These are phyloP conservation scores for Penicillium janthinellum DNA, from an alignment of 2,329 filamentous ascomycete genomes.

Conservation along the genomic window DNA sequence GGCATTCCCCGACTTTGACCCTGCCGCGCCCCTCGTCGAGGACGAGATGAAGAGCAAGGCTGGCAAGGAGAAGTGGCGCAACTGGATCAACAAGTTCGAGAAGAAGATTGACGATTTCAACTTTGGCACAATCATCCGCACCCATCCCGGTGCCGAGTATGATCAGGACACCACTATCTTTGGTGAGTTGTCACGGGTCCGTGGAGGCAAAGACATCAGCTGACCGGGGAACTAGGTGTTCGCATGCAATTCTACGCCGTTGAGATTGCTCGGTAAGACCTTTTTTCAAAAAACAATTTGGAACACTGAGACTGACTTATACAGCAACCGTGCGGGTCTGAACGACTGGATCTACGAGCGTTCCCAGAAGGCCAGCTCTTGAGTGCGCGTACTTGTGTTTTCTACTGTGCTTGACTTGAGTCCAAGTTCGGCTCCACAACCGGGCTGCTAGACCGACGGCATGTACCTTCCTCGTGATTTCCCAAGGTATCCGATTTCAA, in stretches of 20 bases:
- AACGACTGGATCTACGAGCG: conserved; percentile 98
- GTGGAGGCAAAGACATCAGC: conserved; percentile 1
- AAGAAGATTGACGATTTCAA: conserved; percentile 97
- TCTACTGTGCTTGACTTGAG: conserved; percentile 11
- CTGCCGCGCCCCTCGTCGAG: conserved; percentile 77
- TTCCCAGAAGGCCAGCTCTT: conserved; percentile 51
- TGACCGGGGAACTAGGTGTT: conserved; percentile 51
- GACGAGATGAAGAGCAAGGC: conserved; percentile 96
- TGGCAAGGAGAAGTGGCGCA: conserved; percentile 92
- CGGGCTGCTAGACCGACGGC: conserved; percentile 23
- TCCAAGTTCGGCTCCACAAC: conserved; percentile 16
- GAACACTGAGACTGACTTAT: conserved; percentile 11
- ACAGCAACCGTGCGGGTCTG: conserved; percentile 76
- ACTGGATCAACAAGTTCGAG: conserved; percentile 91
- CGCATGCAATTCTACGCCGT: conserved; percentile 84
- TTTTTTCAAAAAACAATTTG: too few relatives aligned
- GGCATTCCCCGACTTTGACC: conserved; percentile 92
- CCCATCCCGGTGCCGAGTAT: conserved; percentile 78
- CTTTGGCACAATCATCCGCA: conserved; percentile 91
- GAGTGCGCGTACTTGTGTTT: conserved; percentile 9
- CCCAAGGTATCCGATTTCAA: not conserved
- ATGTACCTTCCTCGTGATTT: conserved; percentile 11
- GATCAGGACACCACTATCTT: conserved; percentile 89
- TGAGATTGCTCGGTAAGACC: conserved; percentile 68
- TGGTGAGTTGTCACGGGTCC: conserved; percentile 56